Conservation (phyloP, 345 rosid genomes). For the Hibiscus mutabilis region DNA sequence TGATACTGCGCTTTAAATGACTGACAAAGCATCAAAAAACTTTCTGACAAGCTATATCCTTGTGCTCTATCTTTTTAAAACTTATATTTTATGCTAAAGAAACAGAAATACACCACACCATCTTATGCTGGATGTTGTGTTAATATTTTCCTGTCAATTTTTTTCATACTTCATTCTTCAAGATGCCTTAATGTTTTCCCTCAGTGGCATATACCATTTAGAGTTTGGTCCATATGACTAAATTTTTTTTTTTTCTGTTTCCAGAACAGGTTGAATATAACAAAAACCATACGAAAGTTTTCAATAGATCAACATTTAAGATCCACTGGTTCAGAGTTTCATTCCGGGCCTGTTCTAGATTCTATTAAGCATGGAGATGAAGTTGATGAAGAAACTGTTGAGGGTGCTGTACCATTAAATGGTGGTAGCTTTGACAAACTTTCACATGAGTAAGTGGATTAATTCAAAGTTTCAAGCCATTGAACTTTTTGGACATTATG, state of each 20-base stretch:
- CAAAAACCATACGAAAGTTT: conserved; percentile 87
- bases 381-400: conserved; percentile 49
- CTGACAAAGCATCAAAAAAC: not conserved
- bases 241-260: conserved; percentile 22
- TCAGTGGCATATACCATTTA: not conserved
- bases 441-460: conserved; percentile 62
- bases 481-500: conserved; percentile 6
- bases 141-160: not conserved
- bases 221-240: not conserved
- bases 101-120: not conserved
- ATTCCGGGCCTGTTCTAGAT: conserved; percentile 47
- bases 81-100: not conserved
- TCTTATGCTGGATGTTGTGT: not conserved
- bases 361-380: conserved; percentile 83
- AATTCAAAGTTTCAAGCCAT: conserved; percentile 7
- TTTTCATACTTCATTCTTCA: not conserved
- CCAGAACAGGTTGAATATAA: conserved; percentile 98
- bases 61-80: not conserved
- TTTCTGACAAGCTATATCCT: not conserved
- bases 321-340: conserved; percentile 83
- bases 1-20: not conserved
- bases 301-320: conserved; percentile 73
- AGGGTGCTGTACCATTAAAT: conserved; percentile 55
- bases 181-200: not conserved
- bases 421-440: conserved; percentile 59